These are phyloP conservation scores for Colletotrichum sublineola DNA, from an alignment of 2,329 filamentous ascomycete species.

Conservation along the genomic window DNA sequence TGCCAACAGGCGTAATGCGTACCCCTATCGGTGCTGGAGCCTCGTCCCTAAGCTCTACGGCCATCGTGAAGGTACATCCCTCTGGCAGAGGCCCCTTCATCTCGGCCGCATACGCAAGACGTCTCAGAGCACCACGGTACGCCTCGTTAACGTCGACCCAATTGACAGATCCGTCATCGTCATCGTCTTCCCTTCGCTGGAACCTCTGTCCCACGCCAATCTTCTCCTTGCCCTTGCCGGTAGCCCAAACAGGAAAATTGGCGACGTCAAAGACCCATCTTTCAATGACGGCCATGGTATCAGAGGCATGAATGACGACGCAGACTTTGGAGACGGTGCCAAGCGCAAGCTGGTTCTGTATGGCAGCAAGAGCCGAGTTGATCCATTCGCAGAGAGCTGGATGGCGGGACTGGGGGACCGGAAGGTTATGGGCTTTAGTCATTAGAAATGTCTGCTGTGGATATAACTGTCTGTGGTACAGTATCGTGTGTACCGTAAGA, in stretches of 20 bases:
- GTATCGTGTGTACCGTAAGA: constrained; percentile 85
- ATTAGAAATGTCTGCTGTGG: constrained; percentile 82
- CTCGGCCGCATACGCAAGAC: constrained; percentile 71
- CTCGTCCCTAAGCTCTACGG: constrained; percentile 77
- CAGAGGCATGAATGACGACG: constrained; percentile 60
- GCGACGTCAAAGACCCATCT: constrained; percentile 73
- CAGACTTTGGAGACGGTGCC: constrained; percentile 62
- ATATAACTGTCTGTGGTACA: constrained; percentile 86
- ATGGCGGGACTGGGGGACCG: constrained; percentile 88
- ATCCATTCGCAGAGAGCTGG: constrained; percentile 90
- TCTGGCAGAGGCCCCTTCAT: constrained; percentile 69
- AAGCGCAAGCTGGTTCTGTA: constrained; percentile 76
- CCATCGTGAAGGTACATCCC: constrained; percentile 81
- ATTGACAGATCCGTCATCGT: constrained; percentile 54
- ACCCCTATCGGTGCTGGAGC: constrained; percentile 70
- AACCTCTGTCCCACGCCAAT: constrained; percentile 47
- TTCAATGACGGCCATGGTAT: constrained; percentile 62
- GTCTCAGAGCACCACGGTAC: constrained; percentile 75
- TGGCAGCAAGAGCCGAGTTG: constrained; percentile 80
- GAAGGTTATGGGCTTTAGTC: constrained; percentile 84
- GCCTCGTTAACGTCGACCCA: constrained; percentile 78
- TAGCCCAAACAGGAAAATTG: constrained; percentile 61
- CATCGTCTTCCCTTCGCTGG: constrained; percentile 44
- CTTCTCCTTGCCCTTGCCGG: constrained; percentile 36
- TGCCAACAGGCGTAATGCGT: constrained; percentile 47